Conservation (phyloP, 1,284 basidiomycete species). For the Rhodotorula glutinis region DNA sequence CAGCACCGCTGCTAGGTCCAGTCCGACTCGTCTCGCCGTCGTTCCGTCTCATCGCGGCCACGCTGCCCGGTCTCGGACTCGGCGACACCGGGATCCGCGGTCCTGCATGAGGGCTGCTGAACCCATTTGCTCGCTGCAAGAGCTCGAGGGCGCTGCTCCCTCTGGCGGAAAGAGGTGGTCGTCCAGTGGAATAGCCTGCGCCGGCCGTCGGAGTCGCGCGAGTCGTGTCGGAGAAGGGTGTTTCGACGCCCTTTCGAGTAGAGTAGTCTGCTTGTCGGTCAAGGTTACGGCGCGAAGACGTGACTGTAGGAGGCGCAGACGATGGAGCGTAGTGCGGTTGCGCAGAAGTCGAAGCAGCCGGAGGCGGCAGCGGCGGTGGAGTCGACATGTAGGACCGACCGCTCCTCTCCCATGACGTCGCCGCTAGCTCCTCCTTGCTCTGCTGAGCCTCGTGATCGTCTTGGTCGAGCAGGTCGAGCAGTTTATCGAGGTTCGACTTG, state of each 20-base stretch:
- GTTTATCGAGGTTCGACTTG: constrained; percentile 16
- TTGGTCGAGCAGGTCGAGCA: constrained; percentile 29
- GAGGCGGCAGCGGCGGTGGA: not conserved
- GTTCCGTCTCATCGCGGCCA: constrained; percentile 18
- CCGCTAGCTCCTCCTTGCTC: no score
- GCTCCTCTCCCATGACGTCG: no score
- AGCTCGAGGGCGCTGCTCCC: constrained; percentile 3
- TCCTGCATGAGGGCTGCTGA: no score
- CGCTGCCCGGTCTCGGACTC: constrained; percentile 26
- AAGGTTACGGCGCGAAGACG: no score
- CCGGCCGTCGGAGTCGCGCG: not conserved
- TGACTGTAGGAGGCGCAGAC: no score
- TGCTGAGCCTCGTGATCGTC: constrained; percentile 7
- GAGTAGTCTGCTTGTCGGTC: no score
- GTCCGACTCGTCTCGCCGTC: not conserved
- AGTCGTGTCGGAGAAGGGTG: no score
- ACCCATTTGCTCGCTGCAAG: constrained; percentile 1
- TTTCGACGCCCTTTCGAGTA: no score
- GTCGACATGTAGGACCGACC: not conserved
- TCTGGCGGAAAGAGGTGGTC: not conserved
- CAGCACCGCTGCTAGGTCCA: no score
- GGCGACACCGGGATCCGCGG: constrained; percentile 11
- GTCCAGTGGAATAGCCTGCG: not conserved
- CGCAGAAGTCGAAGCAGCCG: no score
- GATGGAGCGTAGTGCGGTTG: not conserved